Evolutionary conservation across 768 basidiomycete genomes (phyloP).

Genomic region (Lyophyllum shimeji): DNA sequence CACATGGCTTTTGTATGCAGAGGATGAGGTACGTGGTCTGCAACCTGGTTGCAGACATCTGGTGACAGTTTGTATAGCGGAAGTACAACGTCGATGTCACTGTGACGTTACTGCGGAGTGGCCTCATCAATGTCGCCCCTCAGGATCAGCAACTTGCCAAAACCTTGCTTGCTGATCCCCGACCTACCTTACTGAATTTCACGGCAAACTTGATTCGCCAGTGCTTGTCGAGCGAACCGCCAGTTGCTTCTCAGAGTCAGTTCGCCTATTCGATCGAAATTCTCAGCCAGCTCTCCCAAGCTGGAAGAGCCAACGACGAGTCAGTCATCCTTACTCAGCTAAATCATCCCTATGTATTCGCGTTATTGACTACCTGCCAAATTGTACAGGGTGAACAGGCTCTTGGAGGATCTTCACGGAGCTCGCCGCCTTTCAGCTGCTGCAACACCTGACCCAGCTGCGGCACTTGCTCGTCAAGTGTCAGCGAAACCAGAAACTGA

Average conservation of each 20-base stretch:
- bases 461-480: constrained; percentile 37
- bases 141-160: constrained; percentile 93
- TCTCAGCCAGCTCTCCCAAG: constrained; percentile 67
- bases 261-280: constrained; percentile 82
- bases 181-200: constrained; percentile 76
- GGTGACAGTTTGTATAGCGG: constrained; percentile 51
- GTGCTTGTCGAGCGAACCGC: constrained; percentile 78
- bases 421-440: constrained; percentile 49
- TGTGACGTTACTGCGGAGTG: constrained; percentile 80
- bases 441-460: constrained; percentile 32
- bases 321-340: constrained; percentile 47
- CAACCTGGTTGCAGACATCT: constrained; percentile 1
- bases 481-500: constrained; percentile 71
- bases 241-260: constrained; percentile 76
- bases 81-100: constrained; percentile 97
- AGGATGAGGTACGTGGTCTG: constrained; percentile 75
- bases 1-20: constrained; percentile 93
- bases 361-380: constrained; percentile 2
- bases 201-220: constrained; percentile 83
- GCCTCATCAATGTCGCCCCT: constrained; percentile 71
- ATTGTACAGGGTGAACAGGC: constrained; percentile 53
- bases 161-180: constrained; percentile 74
- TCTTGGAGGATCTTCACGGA: constrained; percentile 83
- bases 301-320: constrained; percentile 84
- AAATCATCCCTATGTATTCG: neutral